Percentiles rank a stretch among this genome's conserved stretches.
Evolutionary conservation across 2,329 filamentous ascomycete species (phyloP).

Genomic region (Talaromyces sp.): DNA sequence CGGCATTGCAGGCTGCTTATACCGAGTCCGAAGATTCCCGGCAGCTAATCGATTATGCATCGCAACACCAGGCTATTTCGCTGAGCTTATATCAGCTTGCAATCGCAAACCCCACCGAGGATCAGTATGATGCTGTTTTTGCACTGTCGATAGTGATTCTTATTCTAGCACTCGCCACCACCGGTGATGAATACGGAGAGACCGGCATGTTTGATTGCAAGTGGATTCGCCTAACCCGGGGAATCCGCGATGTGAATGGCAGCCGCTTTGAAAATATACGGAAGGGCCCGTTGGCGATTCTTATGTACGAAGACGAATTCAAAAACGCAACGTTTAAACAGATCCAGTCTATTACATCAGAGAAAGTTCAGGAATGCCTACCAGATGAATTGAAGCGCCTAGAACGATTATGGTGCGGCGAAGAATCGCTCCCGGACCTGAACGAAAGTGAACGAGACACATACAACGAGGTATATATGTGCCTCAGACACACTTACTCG

Average conservation of each 20-base stretch:
- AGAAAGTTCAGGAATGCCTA: background rate
- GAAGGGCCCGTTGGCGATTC: background rate
- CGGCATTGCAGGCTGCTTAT: constrained; percentile 20
- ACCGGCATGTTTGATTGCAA: constrained; percentile 8
- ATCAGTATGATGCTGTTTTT: constrained; percentile 10
- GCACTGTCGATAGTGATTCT: constrained; percentile 7
- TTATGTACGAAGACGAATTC: background rate
- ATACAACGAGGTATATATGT: constrained; percentile 4
- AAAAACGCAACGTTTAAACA: background rate
- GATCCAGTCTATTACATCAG: background rate
- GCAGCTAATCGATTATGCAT: constrained; percentile 6
- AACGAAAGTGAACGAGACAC: background rate
- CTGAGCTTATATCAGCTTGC: constrained; percentile 10
- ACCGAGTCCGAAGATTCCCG: background rate
- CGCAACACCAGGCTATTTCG: constrained; percentile 7
- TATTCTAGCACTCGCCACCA: background rate
- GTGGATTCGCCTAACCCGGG: constrained; percentile 12
- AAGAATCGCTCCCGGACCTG: background rate
- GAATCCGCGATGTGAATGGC: constrained; percentile 3
- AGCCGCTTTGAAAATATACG: background rate
- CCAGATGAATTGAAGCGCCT: background rate
- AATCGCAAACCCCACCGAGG: background rate
- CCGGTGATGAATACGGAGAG: constrained; percentile 5
- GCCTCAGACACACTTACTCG: background rate
- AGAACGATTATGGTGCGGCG: constrained; percentile 1